Conservation (phyloP, 2,329 filamentous ascomycete genomes). For the Samsoniella hepiali region DNA sequence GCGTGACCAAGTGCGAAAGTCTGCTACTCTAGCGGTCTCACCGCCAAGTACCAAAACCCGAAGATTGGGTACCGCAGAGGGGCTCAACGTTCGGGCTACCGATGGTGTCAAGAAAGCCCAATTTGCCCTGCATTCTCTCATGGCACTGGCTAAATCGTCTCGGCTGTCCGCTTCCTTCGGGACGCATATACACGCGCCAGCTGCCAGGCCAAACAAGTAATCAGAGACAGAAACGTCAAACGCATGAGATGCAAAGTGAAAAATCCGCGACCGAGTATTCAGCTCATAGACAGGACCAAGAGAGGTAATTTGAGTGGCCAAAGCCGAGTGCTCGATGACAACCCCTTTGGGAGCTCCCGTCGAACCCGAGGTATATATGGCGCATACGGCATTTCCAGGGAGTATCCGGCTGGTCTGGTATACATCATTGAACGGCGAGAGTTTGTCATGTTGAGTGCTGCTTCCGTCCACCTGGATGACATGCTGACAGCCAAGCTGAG, state of each 20-base stretch:
- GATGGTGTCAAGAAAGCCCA: not conserved
- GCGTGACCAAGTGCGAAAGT: not conserved
- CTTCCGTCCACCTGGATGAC: not conserved
- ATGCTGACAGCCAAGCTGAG: not conserved
- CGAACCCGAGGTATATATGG: conserved; percentile 1
- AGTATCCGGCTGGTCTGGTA: not conserved
- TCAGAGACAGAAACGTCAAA: not conserved
- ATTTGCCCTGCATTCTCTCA: not conserved
- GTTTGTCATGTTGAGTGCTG: not conserved
- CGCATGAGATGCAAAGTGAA: conserved; percentile 8
- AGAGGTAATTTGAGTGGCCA: not conserved
- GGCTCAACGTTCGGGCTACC: not conserved
- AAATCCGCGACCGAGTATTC: not conserved
- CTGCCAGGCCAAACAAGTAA: not conserved
- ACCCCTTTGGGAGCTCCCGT: conserved; percentile 3
- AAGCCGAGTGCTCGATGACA: not conserved
- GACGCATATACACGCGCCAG: not conserved
- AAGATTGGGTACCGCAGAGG: not conserved
- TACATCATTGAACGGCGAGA: not conserved
- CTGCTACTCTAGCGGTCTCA: not conserved
- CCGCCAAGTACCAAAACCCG: not conserved
- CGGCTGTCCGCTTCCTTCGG: not conserved
- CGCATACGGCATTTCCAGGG: not conserved
- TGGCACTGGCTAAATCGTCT: not conserved
- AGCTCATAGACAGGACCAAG: not conserved